Evolutionary conservation across 768 basidiomycete genomes (phyloP), one percentile per base, ranked within the genome.

Genomic region (Psilocybe cubensis): DNA sequence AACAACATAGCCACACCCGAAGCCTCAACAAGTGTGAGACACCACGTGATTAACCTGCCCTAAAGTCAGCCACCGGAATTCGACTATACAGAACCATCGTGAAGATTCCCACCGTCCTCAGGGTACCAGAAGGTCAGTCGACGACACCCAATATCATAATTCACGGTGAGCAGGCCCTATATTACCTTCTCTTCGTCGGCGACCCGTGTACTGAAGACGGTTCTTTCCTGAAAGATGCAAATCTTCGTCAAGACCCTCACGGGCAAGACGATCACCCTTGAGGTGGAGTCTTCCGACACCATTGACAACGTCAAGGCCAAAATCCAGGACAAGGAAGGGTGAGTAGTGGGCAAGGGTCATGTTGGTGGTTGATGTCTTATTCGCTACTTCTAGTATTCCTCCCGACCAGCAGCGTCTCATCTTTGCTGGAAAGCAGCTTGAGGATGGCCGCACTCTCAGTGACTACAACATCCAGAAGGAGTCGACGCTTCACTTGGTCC

Each of bases 391-490:
- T 28, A 91, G 90, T 59, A 97, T 96, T 63, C 94, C 93, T 57
- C 94, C 94, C 61, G 95, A 96, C 73, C 94, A 95, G 74, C 94
- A 97, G 70, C 89, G 94, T 57, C 82, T 97, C 60, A 97, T 96
- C 75, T 94, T 98, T 65, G 96, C 96, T 57, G 96, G 96, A 52
- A 98, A 98, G 84, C 96, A 98, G 76, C 87, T 98, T 57, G 96
- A 98, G 77, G 96, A 98, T 74, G 96, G 96, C 45, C 91, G 96
- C 66, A 98, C 96, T 6, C 81, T 98, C 42, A 90, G 85, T 64
- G 96, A 98, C 78, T 98, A 96, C 83, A 96, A 96, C 81, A 97
- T 96, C 71, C 94, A 96, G 80, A 95, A 96, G 79, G 96, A 98
- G 76, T 96, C 94, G 20, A 98, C 96, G 24, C 92, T 98, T 65